Conservation (phyloP, 768 basidiomycete species). For the Rubroboletus satanas region DNA sequence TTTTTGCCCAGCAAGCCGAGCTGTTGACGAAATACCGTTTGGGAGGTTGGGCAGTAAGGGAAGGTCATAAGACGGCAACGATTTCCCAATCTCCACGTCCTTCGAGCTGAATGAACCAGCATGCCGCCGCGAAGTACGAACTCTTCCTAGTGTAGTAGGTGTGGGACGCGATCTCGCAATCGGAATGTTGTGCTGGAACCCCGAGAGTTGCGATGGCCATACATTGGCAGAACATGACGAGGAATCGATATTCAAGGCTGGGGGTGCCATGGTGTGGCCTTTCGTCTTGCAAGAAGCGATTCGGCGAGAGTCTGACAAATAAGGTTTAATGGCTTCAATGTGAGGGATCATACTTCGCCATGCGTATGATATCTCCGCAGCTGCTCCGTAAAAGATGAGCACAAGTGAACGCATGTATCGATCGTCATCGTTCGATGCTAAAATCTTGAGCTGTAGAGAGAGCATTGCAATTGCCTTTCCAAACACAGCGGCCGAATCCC, state of each 20-base stretch:
- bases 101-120: conserved; percentile 94
- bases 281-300: conserved; percentile 31
- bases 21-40: conserved; percentile 26
- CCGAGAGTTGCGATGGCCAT: conserved; percentile 22
- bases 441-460: conserved; percentile 72
- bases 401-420: conserved; percentile 85
- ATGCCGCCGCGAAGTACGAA: conserved; percentile 68
- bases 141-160: conserved; percentile 35
- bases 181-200: conserved; percentile 22
- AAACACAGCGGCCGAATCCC: conserved; percentile 79
- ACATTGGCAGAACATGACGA: conserved; percentile 29
- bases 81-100: conserved; percentile 86
- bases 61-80: conserved; percentile 61
- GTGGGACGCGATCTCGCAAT: conserved; percentile 30
- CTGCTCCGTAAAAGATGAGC: conserved; percentile 83
- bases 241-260: conserved; percentile 20
- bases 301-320: conserved; percentile 47
- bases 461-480: conserved; percentile 86
- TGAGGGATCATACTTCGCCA: conserved; percentile 79
- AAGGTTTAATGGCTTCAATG: conserved; percentile 63
- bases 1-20: conserved; percentile 50
- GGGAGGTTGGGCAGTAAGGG: conserved; percentile 28
- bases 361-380: conserved; percentile 80
- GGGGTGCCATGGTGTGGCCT: conserved; percentile 24
- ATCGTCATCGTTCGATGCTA: conserved; percentile 72